A percentile compares a stretch with the other conserved stretches of the same genome.
Evolutionary conservation across 139 green algal genomes (phyloP).

Genomic region (Choricystis sp.): DNA sequence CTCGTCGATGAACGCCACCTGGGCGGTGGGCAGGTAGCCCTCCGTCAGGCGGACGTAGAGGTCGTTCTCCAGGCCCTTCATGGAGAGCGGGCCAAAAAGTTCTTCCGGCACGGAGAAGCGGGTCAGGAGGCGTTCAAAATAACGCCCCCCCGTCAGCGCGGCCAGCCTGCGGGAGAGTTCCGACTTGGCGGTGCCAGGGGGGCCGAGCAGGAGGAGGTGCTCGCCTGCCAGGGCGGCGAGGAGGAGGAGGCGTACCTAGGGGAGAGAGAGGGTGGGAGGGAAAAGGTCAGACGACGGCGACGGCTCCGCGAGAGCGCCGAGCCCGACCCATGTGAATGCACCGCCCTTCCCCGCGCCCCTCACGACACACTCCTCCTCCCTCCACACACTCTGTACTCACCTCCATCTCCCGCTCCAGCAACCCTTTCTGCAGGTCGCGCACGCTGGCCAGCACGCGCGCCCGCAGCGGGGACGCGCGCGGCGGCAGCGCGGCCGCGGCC

Average conservation of each 20-base stretch:
- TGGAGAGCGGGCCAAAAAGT: slow-evolving; percentile 85
- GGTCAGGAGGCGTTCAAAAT: slow-evolving; percentile 90
- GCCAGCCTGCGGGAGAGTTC: slow-evolving; percentile 66
- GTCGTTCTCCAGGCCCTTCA: slow-evolving; percentile 70
- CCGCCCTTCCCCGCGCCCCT: not conserved
- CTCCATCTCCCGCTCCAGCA: slow-evolving; percentile 73
- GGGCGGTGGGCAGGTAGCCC: slow-evolving; percentile 77
- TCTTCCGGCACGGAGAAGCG: slow-evolving; percentile 89
- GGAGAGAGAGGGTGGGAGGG: not conserved
- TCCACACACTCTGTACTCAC: no score
- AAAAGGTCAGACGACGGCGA: not conserved
- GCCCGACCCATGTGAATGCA: not conserved
- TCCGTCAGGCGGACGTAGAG: slow-evolving; percentile 71
- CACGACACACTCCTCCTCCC: not conserved
- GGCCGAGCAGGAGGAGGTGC: slow-evolving; percentile 69
- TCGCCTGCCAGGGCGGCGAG: slow-evolving; percentile 75
- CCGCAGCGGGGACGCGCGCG: slow-evolving; percentile 14
- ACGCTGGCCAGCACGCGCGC: slow-evolving; percentile 32
- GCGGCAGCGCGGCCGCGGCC: not conserved
- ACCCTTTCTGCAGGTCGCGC: slow-evolving; percentile 43
- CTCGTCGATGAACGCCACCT: slow-evolving; percentile 90
- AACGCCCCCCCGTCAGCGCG: slow-evolving; percentile 39
- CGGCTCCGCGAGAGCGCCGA: not conserved
- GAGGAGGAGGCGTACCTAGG: slow-evolving; percentile 64
- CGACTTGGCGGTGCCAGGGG: slow-evolving; percentile 83